A percentile compares a stretch with the other conserved stretches of the same genome.
Evolutionary conservation across 2,329 filamentous ascomycete species (phyloP).

Genomic region (Chaetomium sp.): DNA sequence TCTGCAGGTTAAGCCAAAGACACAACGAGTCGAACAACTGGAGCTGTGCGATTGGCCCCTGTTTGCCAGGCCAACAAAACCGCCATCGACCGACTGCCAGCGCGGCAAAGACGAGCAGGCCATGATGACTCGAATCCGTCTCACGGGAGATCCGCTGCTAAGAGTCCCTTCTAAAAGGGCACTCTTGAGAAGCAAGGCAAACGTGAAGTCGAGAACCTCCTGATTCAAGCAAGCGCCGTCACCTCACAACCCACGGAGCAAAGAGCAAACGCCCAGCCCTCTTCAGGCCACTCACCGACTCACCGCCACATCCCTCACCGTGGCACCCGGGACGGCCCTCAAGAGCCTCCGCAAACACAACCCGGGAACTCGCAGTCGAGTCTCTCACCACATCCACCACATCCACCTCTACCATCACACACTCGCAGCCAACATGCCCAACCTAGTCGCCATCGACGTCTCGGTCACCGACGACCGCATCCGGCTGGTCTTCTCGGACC

Average conservation of each 20-base stretch:
- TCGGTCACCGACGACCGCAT: constrained; percentile 34
- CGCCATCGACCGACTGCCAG: constrained; percentile 19
- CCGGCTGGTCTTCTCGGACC: constrained; percentile 35
- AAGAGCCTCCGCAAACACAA: constrained; percentile 12
- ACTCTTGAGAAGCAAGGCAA: neutral
- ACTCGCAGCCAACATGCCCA: constrained; percentile 28
- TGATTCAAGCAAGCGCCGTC: neutral
- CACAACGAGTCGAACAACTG: constrained; percentile 29
- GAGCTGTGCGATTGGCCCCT: constrained; percentile 29
- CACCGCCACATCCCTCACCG: constrained; percentile 10
- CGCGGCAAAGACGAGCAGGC: constrained; percentile 8
- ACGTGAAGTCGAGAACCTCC: neutral
- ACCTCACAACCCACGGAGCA: neutral
- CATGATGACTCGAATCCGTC: constrained; percentile 20
- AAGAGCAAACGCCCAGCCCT: neutral
- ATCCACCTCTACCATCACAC: neutral
- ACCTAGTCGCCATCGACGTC: constrained; percentile 35
- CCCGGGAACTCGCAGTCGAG: constrained; percentile 1
- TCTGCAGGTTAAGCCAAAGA: constrained; percentile 27
- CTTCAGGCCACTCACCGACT: neutral
- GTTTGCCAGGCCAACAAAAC: constrained; percentile 7
- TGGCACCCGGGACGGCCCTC: neutral
- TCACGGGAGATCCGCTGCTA: neutral
- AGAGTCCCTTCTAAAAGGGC: constrained; percentile 4
- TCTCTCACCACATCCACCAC: neutral